Evolutionary conservation across 306 rosid genomes (phyloP).

Genomic region (Lablab purpureus): DNA sequence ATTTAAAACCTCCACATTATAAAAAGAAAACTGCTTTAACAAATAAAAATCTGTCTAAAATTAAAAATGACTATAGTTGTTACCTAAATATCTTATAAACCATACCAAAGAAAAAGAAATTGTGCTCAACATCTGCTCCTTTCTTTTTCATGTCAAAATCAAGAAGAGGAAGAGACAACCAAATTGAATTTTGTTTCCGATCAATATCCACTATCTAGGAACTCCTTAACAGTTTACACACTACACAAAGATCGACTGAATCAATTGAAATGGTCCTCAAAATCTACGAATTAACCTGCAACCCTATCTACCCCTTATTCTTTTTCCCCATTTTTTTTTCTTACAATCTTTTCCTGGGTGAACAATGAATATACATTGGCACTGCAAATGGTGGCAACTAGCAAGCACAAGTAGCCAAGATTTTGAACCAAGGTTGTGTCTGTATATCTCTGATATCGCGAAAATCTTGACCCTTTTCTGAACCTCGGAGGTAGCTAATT

Average conservation of each 20-base stretch:
- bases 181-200: slow-evolving; percentile 18
- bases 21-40: too few species aligned
- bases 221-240: slow-evolving; percentile 23
- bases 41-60: too few species aligned
- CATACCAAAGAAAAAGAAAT: background rate
- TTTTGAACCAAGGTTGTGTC: background rate
- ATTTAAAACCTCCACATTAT: too few species aligned
- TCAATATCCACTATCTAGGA: background rate
- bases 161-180: slow-evolving; percentile 23
- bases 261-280: slow-evolving; percentile 43
- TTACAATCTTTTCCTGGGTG: too few species aligned
- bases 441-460: background rate
- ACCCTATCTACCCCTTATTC: background rate
- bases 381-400: slow-evolving; percentile 28
- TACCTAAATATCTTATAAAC: background rate
- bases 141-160: background rate
- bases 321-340: background rate
- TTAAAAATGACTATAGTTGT: background rate
- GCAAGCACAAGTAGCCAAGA: background rate
- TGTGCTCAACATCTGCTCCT: background rate
- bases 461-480: background rate
- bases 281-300: slow-evolving; percentile 17
- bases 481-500: background rate
- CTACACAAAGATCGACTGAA: slow-evolving; percentile 40
- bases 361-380: slow-evolving; percentile 4